Percentiles rank a stretch among this genome's conserved stretches.
These are phyloP conservation scores for Petrea volubilis DNA, from an alignment of 257 asterid genomes.

Conservation along the genomic window DNA sequence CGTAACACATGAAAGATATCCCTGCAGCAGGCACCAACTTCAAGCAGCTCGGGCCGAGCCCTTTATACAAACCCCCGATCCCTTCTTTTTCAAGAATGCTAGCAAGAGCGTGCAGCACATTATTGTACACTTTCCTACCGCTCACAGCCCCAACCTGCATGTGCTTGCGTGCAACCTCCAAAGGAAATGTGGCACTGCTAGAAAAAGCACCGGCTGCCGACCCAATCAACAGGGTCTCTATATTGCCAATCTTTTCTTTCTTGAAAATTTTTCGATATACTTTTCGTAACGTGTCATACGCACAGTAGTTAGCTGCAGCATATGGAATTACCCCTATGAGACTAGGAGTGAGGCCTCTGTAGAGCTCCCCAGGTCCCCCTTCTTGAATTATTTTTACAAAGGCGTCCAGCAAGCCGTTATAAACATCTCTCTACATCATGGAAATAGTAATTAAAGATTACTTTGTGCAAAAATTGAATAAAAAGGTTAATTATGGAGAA, in stretches of 20 bases:
- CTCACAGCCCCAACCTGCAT: conserved; percentile 94
- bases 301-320: conserved; percentile 87
- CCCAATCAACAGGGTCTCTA: conserved; percentile 90
- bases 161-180: conserved; percentile 94
- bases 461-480: background rate
- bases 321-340: conserved; percentile 89
- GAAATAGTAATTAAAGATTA: background rate
- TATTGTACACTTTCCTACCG: conserved; percentile 83
- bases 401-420: conserved; percentile 75
- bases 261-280: conserved; percentile 58
- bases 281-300: conserved; percentile 76
- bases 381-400: conserved; percentile 79
- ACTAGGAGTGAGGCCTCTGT: conserved; percentile 89
- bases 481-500: no score
- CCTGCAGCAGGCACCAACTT: conserved; percentile 98
- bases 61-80: conserved; percentile 71
- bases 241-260: conserved; percentile 70
- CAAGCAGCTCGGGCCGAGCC: conserved; percentile 92
- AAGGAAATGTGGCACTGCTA: conserved; percentile 89
- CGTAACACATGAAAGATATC: conserved; percentile 95
- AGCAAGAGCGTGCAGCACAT: conserved; percentile 83
- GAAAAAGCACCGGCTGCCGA: conserved; percentile 93
- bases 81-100: conserved; percentile 85
- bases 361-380: conserved; percentile 88
- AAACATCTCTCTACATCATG: conserved; percentile 64